Base-by-base conservation (phyloP, 2,329 filamentous ascomycete genomes). In the Curvularia hawaiiensis region DNA sequence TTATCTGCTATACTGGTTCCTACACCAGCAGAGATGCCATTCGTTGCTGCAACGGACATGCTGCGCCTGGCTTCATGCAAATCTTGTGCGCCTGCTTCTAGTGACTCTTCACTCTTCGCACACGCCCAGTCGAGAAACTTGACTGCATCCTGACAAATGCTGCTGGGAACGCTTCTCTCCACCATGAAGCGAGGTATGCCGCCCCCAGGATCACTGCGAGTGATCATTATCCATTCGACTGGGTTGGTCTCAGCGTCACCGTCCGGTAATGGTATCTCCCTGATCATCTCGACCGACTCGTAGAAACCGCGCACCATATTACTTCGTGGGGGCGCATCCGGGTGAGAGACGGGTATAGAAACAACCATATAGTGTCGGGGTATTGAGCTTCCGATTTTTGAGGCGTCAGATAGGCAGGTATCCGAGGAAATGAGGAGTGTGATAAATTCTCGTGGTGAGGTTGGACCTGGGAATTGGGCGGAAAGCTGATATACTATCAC, bases 181-280 rank as follows among this genome's bases (percentile, higher is more conserved):
- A 96, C 91, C 83, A 97, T 88, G 77, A 95, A 96, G 14, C 90
- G 85, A 1, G 92, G 92, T 18, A 97, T 92, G 58, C 87, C 94
- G 51, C 92, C 92, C 11, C 92, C 92, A 3, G 92, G 92, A 67
- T 97, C 92, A 73, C 90, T 94, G 48, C 92, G 84, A 1, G 92
- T 96, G 18, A 96, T 86, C 92, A 97, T 97, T 59, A 95, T 85
- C 92, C 92, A 97, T 75, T 97, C 92, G 1, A 97, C 83, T 0
- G 88, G 86, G 63, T 88, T 88, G 9, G 78, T 75, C 62, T 88
- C 85, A 2, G 79, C 77, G 33, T 84, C 80, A 26, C 72, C 67
- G 7, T 68, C 70, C 3, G 65, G 79, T 10, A 87, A 72, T 0
- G 88, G 89, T 14, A 97, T 84, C 76, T 98, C 93, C 49, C 93